A percentile compares a stretch with the other conserved stretches of the same genome.
These are phyloP conservation scores for Perkinsus olseni DNA, from an alignment of 169 alveolate genomes.

Conservation along the genomic window DNA sequence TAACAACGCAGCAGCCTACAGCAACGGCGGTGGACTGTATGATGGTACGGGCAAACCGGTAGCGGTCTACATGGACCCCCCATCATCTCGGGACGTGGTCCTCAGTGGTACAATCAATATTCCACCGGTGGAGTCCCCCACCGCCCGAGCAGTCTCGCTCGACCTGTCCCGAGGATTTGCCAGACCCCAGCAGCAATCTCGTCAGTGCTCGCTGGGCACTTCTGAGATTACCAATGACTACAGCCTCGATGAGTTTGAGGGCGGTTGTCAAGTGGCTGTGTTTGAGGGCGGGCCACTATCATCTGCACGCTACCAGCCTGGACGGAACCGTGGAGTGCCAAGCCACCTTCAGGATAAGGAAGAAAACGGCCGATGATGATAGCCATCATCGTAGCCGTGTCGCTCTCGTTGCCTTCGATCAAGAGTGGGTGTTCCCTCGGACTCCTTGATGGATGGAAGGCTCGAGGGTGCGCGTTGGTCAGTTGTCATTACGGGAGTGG, in stretches of 20 bases:
- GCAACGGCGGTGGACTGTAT: background rate
- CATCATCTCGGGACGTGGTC: background rate
- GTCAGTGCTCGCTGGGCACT: background rate
- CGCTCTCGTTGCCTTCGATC: background rate
- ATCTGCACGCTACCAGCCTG: background rate
- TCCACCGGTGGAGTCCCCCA: background rate
- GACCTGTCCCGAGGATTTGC: background rate
- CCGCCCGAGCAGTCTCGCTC: background rate
- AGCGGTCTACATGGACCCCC: background rate
- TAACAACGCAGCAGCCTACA: constrained; percentile 1
- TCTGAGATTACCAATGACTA: background rate
- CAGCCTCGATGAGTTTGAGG: background rate
- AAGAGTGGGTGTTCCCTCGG: background rate
- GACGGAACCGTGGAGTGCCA: background rate
- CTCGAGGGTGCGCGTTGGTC: background rate
- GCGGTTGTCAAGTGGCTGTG: background rate
- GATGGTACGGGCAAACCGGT: background rate
- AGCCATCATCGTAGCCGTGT: background rate
- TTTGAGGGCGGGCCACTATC: background rate
- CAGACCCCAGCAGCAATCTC: background rate
- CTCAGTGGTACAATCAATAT: background rate
- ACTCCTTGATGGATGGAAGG: background rate
- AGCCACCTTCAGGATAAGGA: background rate
- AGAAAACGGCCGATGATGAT: background rate
- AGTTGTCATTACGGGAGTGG: background rate